Conservation (phyloP, 176 grass and related monocot genomes). For the Saccharum officinarum region DNA sequence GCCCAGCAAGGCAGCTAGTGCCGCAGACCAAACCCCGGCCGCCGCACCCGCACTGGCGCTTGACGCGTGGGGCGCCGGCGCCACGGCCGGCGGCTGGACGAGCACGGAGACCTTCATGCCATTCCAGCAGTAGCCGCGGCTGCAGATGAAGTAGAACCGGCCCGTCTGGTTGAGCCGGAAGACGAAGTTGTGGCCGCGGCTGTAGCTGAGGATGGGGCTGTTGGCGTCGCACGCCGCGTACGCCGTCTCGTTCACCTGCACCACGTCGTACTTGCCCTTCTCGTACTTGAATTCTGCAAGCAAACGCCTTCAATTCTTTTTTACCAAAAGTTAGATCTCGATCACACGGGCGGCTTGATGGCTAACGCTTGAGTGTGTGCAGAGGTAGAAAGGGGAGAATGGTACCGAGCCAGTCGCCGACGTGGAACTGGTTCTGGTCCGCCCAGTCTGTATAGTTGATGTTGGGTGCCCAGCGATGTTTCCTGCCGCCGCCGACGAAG, state of each 20-base stretch:
- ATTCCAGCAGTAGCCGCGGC: constrained; percentile 67
- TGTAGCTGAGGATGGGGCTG: constrained; percentile 50
- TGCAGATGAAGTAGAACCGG: constrained; percentile 83
- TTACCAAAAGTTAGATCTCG: no score
- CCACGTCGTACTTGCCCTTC: constrained; percentile 55
- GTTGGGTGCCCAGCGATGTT: constrained; percentile 44
- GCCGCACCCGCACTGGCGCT: not conserved
- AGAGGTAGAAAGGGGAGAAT: not conserved
- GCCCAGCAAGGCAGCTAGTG: constrained; percentile 3
- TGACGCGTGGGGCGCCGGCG: not conserved
- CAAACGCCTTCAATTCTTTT: not conserved
- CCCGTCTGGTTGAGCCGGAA: constrained; percentile 56
- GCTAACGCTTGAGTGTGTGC: not conserved
- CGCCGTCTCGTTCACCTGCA: constrained; percentile 60
- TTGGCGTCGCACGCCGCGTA: constrained; percentile 58
- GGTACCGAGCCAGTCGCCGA: constrained; percentile 77
- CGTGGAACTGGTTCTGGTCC: constrained; percentile 54
- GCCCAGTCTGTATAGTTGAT: constrained; percentile 70
- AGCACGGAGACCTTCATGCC: constrained; percentile 71
- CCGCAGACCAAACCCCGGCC: not conserved
- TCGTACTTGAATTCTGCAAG: constrained; percentile 63
- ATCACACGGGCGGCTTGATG: not conserved
- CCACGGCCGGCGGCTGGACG: constrained; percentile 20
- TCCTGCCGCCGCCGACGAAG: constrained; percentile 45
- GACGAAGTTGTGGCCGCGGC: constrained; percentile 46